phyloP scores from a whole-genome alignment of 2,329 filamentous ascomycete genomes.

The Neofusicoccum kwambonambiense region DNA sequence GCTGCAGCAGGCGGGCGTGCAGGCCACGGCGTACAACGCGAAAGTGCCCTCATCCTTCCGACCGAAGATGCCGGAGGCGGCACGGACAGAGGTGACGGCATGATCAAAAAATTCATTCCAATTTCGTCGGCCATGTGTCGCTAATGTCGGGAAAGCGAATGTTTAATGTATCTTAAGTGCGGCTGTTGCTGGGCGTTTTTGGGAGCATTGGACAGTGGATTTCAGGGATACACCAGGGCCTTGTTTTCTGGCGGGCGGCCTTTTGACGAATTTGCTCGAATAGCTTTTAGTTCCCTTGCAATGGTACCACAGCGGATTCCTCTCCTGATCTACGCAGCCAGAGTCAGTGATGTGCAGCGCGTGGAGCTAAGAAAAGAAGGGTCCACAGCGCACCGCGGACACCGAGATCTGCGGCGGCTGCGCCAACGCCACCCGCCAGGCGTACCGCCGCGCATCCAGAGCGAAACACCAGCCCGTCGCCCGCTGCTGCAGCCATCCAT shows the following conservation, averaged over 20 bases:
- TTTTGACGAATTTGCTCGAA: conserved; percentile 3
- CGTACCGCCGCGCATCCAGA: not conserved
- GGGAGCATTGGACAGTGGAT: conserved; percentile 1
- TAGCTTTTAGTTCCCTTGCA: not conserved
- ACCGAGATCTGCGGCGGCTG: not conserved
- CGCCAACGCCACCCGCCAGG: not conserved
- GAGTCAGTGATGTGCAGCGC: conserved; percentile 3
- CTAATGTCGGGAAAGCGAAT: not conserved
- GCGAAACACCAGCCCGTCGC: conserved; percentile 2
- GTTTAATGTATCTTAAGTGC: not conserved
- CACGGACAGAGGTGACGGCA: conserved; percentile 14
- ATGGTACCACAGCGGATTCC: not conserved
- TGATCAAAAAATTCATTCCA: not conserved
- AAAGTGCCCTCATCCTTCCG: conserved; percentile 36
- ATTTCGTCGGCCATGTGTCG: not conserved
- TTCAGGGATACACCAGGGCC: not conserved
- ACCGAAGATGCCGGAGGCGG: conserved; percentile 24
- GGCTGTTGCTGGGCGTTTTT: conserved; percentile 1
- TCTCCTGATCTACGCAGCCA: conserved; percentile 8
- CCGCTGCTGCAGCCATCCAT: not conserved
- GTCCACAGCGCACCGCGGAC: not conserved
- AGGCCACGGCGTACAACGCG: conserved; percentile 34
- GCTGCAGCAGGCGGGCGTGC: conserved; percentile 39
- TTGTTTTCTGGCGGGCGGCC: not conserved
- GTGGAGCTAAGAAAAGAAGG: not conserved